phyloP scores from a whole-genome alignment of 345 rosid species.

The Lagerstroemia speciosa region DNA sequence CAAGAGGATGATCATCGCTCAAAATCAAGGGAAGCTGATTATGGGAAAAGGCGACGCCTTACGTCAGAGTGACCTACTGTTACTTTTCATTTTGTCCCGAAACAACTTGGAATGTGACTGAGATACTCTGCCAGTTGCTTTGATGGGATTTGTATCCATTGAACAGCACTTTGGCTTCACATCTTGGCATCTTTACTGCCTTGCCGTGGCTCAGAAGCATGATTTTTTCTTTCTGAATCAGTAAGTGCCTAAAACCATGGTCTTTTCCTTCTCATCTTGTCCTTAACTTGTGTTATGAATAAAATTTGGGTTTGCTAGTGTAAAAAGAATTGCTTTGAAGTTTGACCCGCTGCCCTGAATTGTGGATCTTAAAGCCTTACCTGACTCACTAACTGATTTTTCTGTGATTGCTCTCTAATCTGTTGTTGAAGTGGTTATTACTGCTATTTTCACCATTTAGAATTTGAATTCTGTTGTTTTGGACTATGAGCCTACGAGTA shows the following conservation, averaged over 20 bases:
- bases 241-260: not conserved
- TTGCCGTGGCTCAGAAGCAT: not conserved
- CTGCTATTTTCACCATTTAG: too few relatives aligned
- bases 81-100: not conserved
- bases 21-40: conserved; percentile 66
- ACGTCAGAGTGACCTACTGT: conserved; percentile 33
- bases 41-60: conserved; percentile 73
- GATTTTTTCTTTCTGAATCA: not conserved
- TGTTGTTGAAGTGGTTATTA: not conserved
- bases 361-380: not conserved
- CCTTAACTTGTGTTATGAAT: not conserved
- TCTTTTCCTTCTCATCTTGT: not conserved
- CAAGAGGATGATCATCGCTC: conserved; percentile 63
- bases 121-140: not conserved
- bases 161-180: not conserved
- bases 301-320: not conserved
- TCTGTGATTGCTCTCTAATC: not conserved
- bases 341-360: not conserved
- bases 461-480: too few relatives aligned
- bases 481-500: too few relatives aligned
- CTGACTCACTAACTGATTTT: not conserved
- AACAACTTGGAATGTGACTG: not conserved
- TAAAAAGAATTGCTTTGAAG: not conserved
- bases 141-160: not conserved
- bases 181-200: not conserved